Evolutionary conservation across 164 flowering plant genomes (phyloP), one percentile per base, ranked within the genome.

Genomic region (Euptelea pleiosperma): DNA sequence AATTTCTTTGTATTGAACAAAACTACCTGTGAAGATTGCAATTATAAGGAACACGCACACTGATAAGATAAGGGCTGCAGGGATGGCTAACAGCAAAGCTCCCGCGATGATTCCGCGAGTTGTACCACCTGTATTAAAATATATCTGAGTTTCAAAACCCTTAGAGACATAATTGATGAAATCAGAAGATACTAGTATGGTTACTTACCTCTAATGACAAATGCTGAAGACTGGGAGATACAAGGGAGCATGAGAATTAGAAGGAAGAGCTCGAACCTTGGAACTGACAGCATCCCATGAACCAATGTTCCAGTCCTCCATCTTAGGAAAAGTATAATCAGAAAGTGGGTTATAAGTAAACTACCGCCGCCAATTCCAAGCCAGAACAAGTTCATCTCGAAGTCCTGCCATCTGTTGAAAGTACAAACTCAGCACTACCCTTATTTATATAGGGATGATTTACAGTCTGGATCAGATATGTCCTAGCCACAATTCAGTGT

Each of bases 301-400:
- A 60, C 71, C 16, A 66, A 28, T 59, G 73, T 64, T 61, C 75
- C 63, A 4, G 63, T 74, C 60, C 86, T 81, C 81, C 84, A 77
- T 73, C 68, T 77, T 47, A 81, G 69, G 62, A 75, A 62, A 44
- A 73, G 34, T 40, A 77, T 57, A 48, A 76, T 45, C 44, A 73
- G 46, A 16, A 61, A 36, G 68, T 74, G 82, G 28, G 52, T 36
- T 30, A 57, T 15, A 31, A 81, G 54, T 58, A 81, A 66, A 69
- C 74, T 51, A 2, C 79, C 72, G 21, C 77, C 72, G 41, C 74
- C 82, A 3, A 71, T 45, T 41, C 79, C 80, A 58, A 83, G 80
- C 85, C 88, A 80, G 74, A 80, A 76, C 69, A 81, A 61, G 73
- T 81, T 83, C 84, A 70, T 79, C 70, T 68, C 69, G 60, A 81